These are phyloP conservation scores for Dendrothele bispora DNA, from an alignment of 768 basidiomycete genomes.

Conservation along the genomic window DNA sequence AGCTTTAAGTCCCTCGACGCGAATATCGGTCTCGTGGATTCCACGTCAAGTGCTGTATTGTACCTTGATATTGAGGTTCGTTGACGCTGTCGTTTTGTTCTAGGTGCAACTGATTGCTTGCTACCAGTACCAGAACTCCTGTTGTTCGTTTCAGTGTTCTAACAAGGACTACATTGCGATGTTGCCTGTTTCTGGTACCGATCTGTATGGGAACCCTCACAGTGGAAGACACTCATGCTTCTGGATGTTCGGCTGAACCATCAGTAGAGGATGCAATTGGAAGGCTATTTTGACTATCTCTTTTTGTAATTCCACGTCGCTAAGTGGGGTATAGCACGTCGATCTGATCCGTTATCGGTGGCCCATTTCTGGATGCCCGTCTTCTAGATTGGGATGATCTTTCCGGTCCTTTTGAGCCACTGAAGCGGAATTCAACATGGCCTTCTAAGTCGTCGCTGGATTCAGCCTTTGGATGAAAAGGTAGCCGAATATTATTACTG, in stretches of 20 bases:
- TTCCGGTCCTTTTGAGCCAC: slow-evolving; percentile 28
- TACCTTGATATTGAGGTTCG: no score
- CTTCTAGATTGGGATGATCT: slow-evolving; percentile 1
- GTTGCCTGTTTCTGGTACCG: slow-evolving; percentile 3
- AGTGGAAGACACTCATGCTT: slow-evolving; percentile 37
- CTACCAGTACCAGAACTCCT: slow-evolving; percentile 4
- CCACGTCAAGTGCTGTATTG: no score
- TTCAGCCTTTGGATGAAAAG: not conserved
- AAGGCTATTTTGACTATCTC: slow-evolving; percentile 2
- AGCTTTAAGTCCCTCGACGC: slow-evolving; percentile 61
- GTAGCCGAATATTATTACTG: slow-evolving; percentile 28
- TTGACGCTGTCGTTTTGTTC: slow-evolving; percentile 3
- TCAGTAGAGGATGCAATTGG: slow-evolving; percentile 44
- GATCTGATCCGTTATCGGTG: slow-evolving; percentile 6
- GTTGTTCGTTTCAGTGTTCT: not conserved
- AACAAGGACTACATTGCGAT: slow-evolving; percentile 1
- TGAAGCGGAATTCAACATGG: slow-evolving; percentile 38
- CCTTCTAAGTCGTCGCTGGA: slow-evolving; percentile 42
- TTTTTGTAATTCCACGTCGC: slow-evolving; percentile 4
- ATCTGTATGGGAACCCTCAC: slow-evolving; percentile 53
- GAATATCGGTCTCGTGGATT: no score
- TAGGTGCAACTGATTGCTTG: not conserved
- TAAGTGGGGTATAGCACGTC: slow-evolving; percentile 48
- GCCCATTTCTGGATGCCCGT: slow-evolving; percentile 4
- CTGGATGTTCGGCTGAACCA: not conserved